Base-by-base conservation (phyloP, 371 early-diverging fungal genomes). In the Thermomucor indicae-seudaticae region DNA sequence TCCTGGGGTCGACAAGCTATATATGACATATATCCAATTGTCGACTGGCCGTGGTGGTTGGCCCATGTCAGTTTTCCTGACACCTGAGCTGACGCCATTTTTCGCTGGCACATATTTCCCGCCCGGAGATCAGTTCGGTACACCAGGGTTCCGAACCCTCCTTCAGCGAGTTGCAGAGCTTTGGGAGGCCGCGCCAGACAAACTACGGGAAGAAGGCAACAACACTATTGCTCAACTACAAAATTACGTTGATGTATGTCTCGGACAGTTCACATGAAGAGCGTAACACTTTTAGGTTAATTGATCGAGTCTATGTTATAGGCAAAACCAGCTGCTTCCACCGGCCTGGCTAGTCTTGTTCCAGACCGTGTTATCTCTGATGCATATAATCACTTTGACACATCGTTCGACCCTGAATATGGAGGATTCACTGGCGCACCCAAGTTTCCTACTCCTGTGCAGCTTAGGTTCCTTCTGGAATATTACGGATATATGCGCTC, bases 91-190 rank as follows among this genome's bases (percentile, higher is more conserved):
- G 42, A 64, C 73, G 40, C 84, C 86, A 7, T 74, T 86, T 39
- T 83, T 78, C 64, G 86, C 84, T 14, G 84, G 78, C n/a, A 81
- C 84, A 6, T 86, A 86, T 56, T 84, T 80, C 48, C 79, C 86
- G 14, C 83, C 84, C 11, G 57, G 65, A 37, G 80, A 80, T 50
- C 61, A 61, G 28, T 62, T 54, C 30, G 80, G 80, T 42, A 65
- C 47, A 37, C 72, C 81, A 10, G 83, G 81, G 28, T 83, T 80
- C 48, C 62, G 68, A 16, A 65, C 74, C 6, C 22, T 83, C 7
- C 38, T 78, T 8, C 63, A 55, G 2, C 63, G 70, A 14, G 65
- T 83, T 19, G 57, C 65, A 16, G 56, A 66, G 48, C 42, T 78
- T 29, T 78, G 84, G 86, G 44, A 38, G 40, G 50, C 57, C 0